Base-by-base conservation (phyloP, 257 asterid genomes). In the Solanum lycopersicoides region DNA sequence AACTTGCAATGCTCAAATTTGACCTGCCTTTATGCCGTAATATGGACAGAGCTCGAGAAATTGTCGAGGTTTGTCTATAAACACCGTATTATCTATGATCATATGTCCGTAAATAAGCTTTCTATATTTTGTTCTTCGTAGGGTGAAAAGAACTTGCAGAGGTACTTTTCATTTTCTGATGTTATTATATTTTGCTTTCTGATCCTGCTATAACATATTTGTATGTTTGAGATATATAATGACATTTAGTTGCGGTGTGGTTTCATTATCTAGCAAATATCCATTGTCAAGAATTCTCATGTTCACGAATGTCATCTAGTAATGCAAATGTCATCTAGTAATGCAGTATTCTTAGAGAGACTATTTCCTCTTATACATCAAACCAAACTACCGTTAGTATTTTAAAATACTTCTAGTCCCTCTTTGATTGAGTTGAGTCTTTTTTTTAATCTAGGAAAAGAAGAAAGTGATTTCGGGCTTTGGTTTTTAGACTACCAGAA, bases 1-100 rank as follows among this genome's bases (percentile, higher is more conserved):
- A 95, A 92, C 98, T 97, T n/a, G 97, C 97, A 79, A 93, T 97
- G 98, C 84, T 97, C 86, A 97, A 94, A 50, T 95, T 97, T 91
- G 98, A 93, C 85, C 53, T 95, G 87, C 99, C 99, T 63, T 91
- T 95, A 93, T 93, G 94, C 63, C 91, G 91, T 21, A 95, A 95
- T 89, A 94, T 97, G 98, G 93, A 91, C 60, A 92, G 98, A 91
- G 98, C 99, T 3, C 93, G 87, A 87, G 98, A 97, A 88, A 95
- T 97, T 34, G 90, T 93, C 56, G 98, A 95, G 99, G 98, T 95
- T 30, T 80, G 82, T 20, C 82, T 87, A 18, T 16, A 18, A 47
- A 80, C 3, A 47, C 28, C 7, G 10, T 28, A 39, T 45, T 79
- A 45, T 45, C 25, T 5, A 25, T 4, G n/a, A 30, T 28, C 20